Conservation (phyloP, 2,329 filamentous ascomycete species). For the Colletotrichum gigasporum region DNA sequence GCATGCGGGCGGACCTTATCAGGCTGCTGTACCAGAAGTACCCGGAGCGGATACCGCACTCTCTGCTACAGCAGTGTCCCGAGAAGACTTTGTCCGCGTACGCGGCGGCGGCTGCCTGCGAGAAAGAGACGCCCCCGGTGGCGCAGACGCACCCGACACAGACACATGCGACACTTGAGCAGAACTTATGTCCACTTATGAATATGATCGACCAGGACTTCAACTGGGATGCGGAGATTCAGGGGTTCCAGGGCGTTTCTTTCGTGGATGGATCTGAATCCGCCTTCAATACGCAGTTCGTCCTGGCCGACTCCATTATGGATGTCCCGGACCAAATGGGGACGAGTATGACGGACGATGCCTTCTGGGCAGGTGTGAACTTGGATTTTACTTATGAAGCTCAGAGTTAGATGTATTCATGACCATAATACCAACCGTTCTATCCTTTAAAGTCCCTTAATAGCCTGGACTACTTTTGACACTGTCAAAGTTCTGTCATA, state of each 20-base stretch:
- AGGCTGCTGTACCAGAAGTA: conserved; percentile 24
- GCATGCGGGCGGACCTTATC: conserved; percentile 21
- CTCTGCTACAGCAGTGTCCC: conserved; percentile 3
- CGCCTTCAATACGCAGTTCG: conserved; percentile 27
- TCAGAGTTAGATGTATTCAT: neutral
- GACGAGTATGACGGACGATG: conserved; percentile 6
- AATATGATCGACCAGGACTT: conserved; percentile 6
- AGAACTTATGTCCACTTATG: conserved; percentile 26
- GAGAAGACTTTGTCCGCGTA: neutral
- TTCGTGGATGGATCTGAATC: neutral
- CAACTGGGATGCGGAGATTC: neutral
- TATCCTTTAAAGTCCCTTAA: no score
- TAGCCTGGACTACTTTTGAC: no score
- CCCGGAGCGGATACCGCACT: conserved; percentile 24
- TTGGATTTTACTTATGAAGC: conserved; percentile 5
- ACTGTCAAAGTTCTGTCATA: no score
- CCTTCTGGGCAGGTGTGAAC: conserved; percentile 20
- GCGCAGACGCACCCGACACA: neutral
- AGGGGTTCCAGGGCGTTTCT: neutral
- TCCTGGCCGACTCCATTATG: conserved; percentile 19
- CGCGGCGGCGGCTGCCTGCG: neutral
- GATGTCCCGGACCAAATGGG: neutral
- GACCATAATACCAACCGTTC: no score
- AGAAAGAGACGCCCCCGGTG: neutral
- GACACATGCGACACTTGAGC: conserved; percentile 13